Evolutionary conservation across 495 filamentous ascomycete species (phyloP), one percentile per base, ranked within the genome.

Genomic region (Parathielavia hyrcaniae): DNA sequence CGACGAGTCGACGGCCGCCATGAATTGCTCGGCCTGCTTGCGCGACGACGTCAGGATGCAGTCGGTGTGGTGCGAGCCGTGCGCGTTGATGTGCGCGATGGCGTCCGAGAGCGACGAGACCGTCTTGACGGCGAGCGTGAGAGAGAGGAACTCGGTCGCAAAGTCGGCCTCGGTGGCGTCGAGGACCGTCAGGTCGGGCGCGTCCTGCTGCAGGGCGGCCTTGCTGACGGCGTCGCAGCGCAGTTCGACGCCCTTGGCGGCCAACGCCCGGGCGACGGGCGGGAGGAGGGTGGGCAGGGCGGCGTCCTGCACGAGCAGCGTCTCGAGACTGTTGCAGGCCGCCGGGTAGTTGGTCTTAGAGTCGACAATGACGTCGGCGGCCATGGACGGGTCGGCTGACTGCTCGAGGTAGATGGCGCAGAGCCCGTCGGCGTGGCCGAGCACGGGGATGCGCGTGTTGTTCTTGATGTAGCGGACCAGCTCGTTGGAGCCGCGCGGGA

Each of bases 31-130:
- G 0, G 93, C 92, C 22, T 81, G 68, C 7, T 77, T 75, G 36
- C 71, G 68, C 7, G 83, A 83, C 6, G 81, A 70, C 0, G 93
- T 96, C 26, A 97, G 63, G 65, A 99, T 96, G 23, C 81, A 84
- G 69, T 99, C 95, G 13, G 93, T 99, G 75, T 99, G 93, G 67
- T 96, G 90, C 4, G 91, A 97, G 41, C 87, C 86, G 76, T 97
- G 88, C 9, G 75, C 69, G 72, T 97, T 97, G 77, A 99, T 95
- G 73, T 99, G 95, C 4, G 77, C 69, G 43, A 97, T 82, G 20
- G 92, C 93, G 40, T 82, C 78, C 26, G 87, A 76, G 32, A 93
- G 69, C 13, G 75, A 69, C 6, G 80, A 61, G 20, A 97, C 83
- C 3, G 85, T 85, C 71, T 92, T 95, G 61, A 97, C 80, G 23